Evolutionary conservation across 1,284 basidiomycete genomes (phyloP), one percentile per base, ranked within the genome.

Genomic region (Pseudozyma hubeiensis): DNA sequence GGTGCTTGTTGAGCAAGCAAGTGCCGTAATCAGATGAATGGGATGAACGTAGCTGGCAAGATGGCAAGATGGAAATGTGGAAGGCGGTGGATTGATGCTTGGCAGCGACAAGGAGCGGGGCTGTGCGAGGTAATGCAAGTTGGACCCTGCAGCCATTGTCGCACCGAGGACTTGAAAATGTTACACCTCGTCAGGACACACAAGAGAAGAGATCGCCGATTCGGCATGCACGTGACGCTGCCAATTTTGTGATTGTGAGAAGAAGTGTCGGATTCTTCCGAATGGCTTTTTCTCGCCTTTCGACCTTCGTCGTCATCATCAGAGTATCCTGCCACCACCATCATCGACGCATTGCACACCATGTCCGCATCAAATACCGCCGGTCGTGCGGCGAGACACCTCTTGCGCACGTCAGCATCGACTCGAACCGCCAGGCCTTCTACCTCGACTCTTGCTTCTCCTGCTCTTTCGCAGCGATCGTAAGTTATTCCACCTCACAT

Each of bases 321-420:
- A 53, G 24, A 2, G 2, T 24, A 24, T 24, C 24, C 24, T 24
- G 24, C 24, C 35, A 10, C 24, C 40, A 44, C 24, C 40, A 16
- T 34, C 14, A 3, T 13, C 50, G 31, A 29, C 24, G 5, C 29
- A 10, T 17, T 14, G 24, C 47, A 17, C 33, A 33, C 5, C 19
- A 68, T 68, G 65, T 54, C 59, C 33, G 34, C 65, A 29, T 62
- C 65, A 4, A 58, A 58, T 51, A 49, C 54, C 13, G 59, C 65
- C 19, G 44, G 48, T 13, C 34, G 65, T 19, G 52, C 66, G 35
- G 60, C 66, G 14, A 61, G 52, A 6, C 60, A 60, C 9, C 35
- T 60, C n/a, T 29, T 64, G 19, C 66, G 66, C 31, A 63, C 56
- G 19, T 47, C 49, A 4, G n/a, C 19, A 16, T 8, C 50, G 39